phyloP scores from a whole-genome alignment of 192 early-diverging fungal genomes.

The Rhizophagus clarus region DNA sequence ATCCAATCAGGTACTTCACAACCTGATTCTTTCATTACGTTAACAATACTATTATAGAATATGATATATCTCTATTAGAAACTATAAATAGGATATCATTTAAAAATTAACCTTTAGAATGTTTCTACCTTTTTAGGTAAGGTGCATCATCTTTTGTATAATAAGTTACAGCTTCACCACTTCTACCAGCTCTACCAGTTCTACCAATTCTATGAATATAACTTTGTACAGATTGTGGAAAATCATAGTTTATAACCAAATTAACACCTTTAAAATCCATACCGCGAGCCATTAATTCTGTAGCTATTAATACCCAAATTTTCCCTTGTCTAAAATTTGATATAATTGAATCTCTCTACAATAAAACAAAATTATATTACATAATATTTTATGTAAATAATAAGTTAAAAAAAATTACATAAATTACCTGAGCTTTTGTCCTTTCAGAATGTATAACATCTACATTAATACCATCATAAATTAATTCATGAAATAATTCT shows the following conservation, averaged over 20 bases:
- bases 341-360: conserved; percentile 82
- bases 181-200: conserved; percentile 94
- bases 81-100: background rate
- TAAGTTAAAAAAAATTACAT: conserved; percentile 12
- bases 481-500: conserved; percentile 93
- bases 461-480: conserved; percentile 97
- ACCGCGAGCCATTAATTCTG: conserved; percentile 97
- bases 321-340: conserved; percentile 87
- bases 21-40: conserved; percentile 95
- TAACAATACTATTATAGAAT: conserved; percentile 70
- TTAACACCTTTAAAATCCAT: conserved; percentile 99
- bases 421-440: conserved; percentile 78
- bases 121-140: conserved; percentile 73
- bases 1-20: conserved; percentile 99
- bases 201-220: conserved; percentile 99
- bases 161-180: conserved; percentile 90
- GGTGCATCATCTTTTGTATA: conserved; percentile 92
- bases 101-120: background rate
- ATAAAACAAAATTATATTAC: background rate
- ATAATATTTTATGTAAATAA: background rate
- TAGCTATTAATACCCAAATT: conserved; percentile 95
- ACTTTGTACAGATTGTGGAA: conserved; percentile 86
- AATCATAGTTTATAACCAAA: conserved; percentile 98
- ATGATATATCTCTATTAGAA: background rate
- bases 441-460: conserved; percentile 98